Conservation (phyloP, 2,329 filamentous ascomycete species). For the Claviceps arundinis region DNA sequence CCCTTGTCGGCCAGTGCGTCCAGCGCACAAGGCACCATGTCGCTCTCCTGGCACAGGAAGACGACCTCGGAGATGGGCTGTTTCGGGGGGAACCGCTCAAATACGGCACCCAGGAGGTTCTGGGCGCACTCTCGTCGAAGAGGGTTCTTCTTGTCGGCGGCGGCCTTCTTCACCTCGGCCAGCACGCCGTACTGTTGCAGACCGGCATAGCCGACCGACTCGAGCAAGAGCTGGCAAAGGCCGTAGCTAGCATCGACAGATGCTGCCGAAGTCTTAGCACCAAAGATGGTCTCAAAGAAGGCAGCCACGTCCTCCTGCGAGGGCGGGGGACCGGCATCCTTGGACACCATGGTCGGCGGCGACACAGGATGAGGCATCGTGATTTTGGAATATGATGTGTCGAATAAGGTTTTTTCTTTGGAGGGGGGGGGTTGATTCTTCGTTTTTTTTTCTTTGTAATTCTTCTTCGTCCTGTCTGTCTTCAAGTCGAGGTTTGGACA, state of each 20-base stretch:
- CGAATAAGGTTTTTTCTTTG: background rate
- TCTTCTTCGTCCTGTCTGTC: background rate
- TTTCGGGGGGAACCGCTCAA: slow-evolving; percentile 72
- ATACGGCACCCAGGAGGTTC: slow-evolving; percentile 85
- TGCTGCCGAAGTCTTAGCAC: slow-evolving; percentile 51
- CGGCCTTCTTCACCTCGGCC: slow-evolving; percentile 54
- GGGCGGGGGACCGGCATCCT: slow-evolving; percentile 41
- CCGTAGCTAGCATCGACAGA: slow-evolving; percentile 52
- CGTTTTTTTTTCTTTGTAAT: background rate
- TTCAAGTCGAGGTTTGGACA: too few relatives aligned
- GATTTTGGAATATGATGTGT: background rate
- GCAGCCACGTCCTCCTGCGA: slow-evolving; percentile 52
- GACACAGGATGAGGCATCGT: slow-evolving; percentile 37
- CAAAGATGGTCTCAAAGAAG: slow-evolving; percentile 55
- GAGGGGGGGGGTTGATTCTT: background rate
- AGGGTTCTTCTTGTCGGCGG: slow-evolving; percentile 85
- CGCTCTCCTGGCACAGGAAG: slow-evolving; percentile 70
- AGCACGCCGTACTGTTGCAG: slow-evolving; percentile 41
- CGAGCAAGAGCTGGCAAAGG: slow-evolving; percentile 45
- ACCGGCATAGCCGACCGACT: slow-evolving; percentile 39
- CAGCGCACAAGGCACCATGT: slow-evolving; percentile 57
- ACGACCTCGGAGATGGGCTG: slow-evolving; percentile 69
- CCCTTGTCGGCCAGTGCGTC: slow-evolving; percentile 87
- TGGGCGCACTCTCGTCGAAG: slow-evolving; percentile 79
- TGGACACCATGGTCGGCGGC: slow-evolving; percentile 35